Base-by-base conservation (phyloP, 1,284 basidiomycete species). In the Puccinia novopanici region DNA sequence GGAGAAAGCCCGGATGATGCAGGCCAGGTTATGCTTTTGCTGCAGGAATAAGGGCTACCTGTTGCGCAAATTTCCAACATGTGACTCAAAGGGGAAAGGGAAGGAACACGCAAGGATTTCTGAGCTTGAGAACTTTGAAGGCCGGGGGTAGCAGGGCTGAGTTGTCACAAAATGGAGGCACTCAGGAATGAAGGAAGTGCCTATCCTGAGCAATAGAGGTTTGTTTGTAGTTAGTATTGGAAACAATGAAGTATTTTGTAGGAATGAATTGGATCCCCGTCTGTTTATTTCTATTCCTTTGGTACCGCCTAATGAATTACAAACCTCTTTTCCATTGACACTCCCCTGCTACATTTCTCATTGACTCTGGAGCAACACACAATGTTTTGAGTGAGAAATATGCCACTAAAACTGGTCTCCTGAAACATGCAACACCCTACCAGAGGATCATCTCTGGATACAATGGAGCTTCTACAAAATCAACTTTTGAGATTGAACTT, bases 281-380 rank as follows among this genome's bases (percentile, higher is more conserved):
- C 8, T 45, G 45, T 45, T 45, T 15, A 8, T 45, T 8, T 8
- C 45, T 8, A 45, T 45, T 6, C 45, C 45, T 45, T 8, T 54
- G 8, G 52, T 19, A 17, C 52, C 61, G 22, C 40, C 13, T 19
- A 61, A n/a, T n/a, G n/a, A n/a, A n/a, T n/a, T n/a, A n/a, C n/a
- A n/a, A n/a, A n/a, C n/a, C n/a, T 19, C 30, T 61, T 5, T 30
- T 5, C 61, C 34, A 37, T 34, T 67, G 37, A n/a, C 63, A 67
- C 63, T 40, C 45, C 63, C 45, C 30, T 30, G 22, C 37, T 10
- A 6, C 45, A 34, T 65, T 65, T 30, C 40, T 65, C 15, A 65
- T 65, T n/a, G 24, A 65, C 61, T 65, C 61, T 30, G 61, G 61
- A 34, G 61, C 61, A 8, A 65, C 61, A 22, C 61, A 65, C 61